Evolutionary conservation across 768 basidiomycete genomes (phyloP).

Genomic region (Inosperma sp.): DNA sequence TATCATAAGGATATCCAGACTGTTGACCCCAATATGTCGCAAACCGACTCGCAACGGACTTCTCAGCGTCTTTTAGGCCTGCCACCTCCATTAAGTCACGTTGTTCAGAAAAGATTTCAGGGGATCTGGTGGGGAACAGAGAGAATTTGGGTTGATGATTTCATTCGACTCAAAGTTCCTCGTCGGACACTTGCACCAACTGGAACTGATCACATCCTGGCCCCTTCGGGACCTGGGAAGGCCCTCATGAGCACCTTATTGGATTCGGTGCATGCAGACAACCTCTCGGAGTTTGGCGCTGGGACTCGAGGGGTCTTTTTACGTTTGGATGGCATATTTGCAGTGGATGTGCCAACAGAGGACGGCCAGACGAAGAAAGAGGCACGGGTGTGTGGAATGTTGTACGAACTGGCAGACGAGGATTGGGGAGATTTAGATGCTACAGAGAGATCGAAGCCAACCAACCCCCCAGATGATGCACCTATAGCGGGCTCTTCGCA

Average conservation of each 20-base stretch:
- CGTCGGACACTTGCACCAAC: constrained; percentile 62
- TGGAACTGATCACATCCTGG: constrained; percentile 54
- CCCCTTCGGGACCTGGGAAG: constrained; percentile 59
- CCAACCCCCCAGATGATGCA: neutral
- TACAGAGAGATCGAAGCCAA: constrained; percentile 7
- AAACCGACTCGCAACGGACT: constrained; percentile 23
- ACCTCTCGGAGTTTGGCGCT: constrained; percentile 44
- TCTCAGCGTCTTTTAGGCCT: constrained; percentile 19
- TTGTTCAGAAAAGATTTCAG: constrained; percentile 59
- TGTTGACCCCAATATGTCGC: constrained; percentile 18
- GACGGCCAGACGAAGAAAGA: constrained; percentile 48
- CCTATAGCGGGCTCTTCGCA: neutral
- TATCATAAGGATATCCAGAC: constrained; percentile 19
- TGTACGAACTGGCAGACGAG: constrained; percentile 74
- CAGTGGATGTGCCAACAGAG: constrained; percentile 47
- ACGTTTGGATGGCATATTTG: constrained; percentile 59
- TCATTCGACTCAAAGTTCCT: constrained; percentile 72
- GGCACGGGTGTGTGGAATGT: constrained; percentile 64
- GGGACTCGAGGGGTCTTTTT: constrained; percentile 66
- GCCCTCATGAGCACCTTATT: constrained; percentile 24
- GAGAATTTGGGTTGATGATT: constrained; percentile 82
- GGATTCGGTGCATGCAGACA: constrained; percentile 12
- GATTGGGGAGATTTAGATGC: constrained; percentile 54
- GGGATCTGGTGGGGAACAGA: constrained; percentile 90
- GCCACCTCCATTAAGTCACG: constrained; percentile 12